phyloP scores from a whole-genome alignment of 2,329 filamentous ascomycete species.

The Pyrenophora graminea region DNA sequence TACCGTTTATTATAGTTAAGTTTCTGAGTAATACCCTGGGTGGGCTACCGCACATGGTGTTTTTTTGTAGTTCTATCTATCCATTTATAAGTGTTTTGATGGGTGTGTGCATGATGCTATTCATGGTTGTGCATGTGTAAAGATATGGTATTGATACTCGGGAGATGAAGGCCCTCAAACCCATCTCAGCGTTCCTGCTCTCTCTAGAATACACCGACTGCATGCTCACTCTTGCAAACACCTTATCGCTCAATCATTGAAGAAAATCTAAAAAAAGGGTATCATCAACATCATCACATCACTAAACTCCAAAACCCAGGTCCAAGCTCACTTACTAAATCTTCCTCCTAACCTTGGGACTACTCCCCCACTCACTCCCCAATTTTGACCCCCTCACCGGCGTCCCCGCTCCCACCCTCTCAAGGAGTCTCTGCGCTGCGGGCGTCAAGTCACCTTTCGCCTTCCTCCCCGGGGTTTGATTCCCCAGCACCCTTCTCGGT shows the following conservation, averaged over 20 bases:
- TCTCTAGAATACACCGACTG: too few species aligned
- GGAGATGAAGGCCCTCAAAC: too few species aligned
- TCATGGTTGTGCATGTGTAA: too few species aligned
- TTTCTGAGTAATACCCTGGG: too few species aligned
- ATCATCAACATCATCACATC: not conserved
- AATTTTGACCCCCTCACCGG: constrained; percentile 14
- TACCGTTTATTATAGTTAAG: too few species aligned
- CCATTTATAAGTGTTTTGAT: too few species aligned
- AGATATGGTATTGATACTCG: too few species aligned
- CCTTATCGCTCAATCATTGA: too few species aligned
- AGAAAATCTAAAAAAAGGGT: not conserved
- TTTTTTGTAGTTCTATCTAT: not conserved
- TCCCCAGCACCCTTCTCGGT: constrained; percentile 58
- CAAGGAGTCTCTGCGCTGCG: constrained; percentile 63
- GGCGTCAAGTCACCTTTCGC: constrained; percentile 68
- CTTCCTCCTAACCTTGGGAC: constrained; percentile 23
- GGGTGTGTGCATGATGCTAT: not conserved
- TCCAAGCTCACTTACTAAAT: not conserved
- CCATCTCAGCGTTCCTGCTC: too few species aligned
- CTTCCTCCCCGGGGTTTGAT: constrained; percentile 45
- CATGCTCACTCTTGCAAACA: too few species aligned
- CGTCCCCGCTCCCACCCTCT: constrained; percentile 46
- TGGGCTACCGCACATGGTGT: not conserved
- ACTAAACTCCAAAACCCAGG: not conserved
- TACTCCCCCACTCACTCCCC: constrained; percentile 38